phyloP scores from a whole-genome alignment of 139 green algal genomes.

The Volvox reticuliferus region DNA sequence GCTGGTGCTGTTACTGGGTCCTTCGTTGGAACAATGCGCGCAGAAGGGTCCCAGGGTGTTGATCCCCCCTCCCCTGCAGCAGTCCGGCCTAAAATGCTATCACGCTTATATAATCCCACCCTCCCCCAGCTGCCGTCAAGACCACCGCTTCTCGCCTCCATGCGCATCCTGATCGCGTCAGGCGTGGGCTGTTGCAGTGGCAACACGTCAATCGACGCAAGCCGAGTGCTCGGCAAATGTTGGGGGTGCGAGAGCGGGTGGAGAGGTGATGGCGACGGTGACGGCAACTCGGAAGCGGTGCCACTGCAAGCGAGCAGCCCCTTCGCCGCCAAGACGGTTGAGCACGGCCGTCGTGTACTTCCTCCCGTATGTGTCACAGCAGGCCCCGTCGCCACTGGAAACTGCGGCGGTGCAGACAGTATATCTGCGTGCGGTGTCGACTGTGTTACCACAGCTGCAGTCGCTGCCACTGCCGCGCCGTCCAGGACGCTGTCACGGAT shows the following conservation, averaged over 20 bases:
- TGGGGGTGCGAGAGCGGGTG: neutral
- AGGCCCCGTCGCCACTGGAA: neutral
- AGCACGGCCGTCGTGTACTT: neutral
- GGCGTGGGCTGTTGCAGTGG: conserved; percentile 1
- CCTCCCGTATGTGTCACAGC: neutral
- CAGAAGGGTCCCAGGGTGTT: neutral
- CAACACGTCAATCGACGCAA: neutral
- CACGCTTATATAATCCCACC: neutral
- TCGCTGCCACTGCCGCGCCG: neutral
- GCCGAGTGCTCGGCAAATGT: neutral
- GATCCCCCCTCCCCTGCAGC: neutral
- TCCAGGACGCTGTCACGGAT: conserved; percentile 52
- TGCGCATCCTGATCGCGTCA: neutral
- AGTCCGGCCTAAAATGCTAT: neutral
- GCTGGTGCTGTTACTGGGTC: neutral
- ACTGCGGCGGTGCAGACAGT: neutral
- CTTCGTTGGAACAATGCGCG: neutral
- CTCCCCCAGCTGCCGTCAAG: conserved; percentile 4
- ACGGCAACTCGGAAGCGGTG: neutral
- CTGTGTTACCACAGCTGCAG: neutral
- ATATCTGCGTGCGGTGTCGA: neutral
- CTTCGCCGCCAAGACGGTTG: neutral
- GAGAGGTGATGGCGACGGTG: neutral
- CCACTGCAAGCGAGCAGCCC: neutral
- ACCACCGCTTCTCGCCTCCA: neutral